Evolutionary conservation across 257 asterid genomes (phyloP).

Genomic region (Capsicum rhomboideum): DNA sequence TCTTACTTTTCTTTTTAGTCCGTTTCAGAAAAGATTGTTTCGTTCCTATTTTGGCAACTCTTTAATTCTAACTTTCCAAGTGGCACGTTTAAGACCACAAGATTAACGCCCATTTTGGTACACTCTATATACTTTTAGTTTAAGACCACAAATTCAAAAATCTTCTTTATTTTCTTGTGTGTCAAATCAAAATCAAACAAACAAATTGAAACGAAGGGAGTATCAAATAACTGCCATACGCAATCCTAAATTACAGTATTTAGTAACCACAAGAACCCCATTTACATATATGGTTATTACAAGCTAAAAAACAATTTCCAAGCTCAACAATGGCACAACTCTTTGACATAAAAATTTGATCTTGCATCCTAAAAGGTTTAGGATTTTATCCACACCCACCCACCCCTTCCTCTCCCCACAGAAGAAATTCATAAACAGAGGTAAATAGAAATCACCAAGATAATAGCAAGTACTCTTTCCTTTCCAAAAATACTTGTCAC

Average conservation of each 20-base stretch:
- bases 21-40: too few species aligned
- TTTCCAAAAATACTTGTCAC: too few species aligned
- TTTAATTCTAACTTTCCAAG: too few species aligned
- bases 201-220: too few species aligned
- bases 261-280: neutral
- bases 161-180: too few species aligned
- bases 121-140: too few species aligned
- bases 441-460: neutral
- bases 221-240: neutral
- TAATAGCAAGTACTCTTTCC: neutral
- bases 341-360: neutral
- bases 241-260: neutral
- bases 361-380: neutral
- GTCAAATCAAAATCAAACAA: too few species aligned
- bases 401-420: neutral
- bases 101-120: too few species aligned
- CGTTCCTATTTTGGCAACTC: too few species aligned
- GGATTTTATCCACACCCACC: neutral
- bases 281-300: neutral
- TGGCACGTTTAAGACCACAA: too few species aligned
- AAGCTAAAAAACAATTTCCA: neutral
- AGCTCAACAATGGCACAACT: neutral
- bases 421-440: neutral
- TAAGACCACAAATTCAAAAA: too few species aligned
- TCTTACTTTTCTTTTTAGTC: too few species aligned